These are phyloP conservation scores for Cordyceps cicadae DNA, from an alignment of 2,329 filamentous ascomycete genomes.

Conservation along the genomic window DNA sequence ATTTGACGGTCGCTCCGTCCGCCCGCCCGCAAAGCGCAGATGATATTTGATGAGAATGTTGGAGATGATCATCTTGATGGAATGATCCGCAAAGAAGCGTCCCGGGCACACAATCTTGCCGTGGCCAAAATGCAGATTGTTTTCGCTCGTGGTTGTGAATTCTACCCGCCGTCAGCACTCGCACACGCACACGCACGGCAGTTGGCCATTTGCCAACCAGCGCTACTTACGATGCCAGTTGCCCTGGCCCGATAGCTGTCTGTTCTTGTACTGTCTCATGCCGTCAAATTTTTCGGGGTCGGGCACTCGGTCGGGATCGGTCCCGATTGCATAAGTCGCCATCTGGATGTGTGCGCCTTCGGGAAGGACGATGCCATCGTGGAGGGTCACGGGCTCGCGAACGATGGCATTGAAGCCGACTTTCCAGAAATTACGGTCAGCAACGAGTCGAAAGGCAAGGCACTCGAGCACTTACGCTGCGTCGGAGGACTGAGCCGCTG, in stretches of 20 bases:
- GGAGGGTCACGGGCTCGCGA: not conserved
- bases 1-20: not conserved
- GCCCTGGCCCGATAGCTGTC: not conserved
- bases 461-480: not conserved
- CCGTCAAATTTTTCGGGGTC: not conserved
- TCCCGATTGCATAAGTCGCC: not conserved
- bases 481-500: conserved; percentile 20
- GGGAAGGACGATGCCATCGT: conserved; percentile 2
- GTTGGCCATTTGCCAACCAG: no score
- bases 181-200: not conserved
- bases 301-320: not conserved
- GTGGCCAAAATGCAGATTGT: conserved; percentile 1
- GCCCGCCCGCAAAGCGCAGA: not conserved
- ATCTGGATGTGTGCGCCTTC: conserved; percentile 5
- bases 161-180: not conserved
- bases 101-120: conserved; percentile 4
- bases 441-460: not conserved
- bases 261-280: conserved; percentile 1
- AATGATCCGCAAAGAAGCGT: not conserved
- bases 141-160: conserved; percentile 8
- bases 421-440: not conserved
- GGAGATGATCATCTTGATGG: conserved; percentile 6
- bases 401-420: conserved; percentile 4
- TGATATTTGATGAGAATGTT: not conserved
- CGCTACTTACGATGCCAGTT: conserved; percentile 4